These are phyloP conservation scores for Favolaschia claudopus DNA, from an alignment of 768 basidiomycete species.

Conservation along the genomic window DNA sequence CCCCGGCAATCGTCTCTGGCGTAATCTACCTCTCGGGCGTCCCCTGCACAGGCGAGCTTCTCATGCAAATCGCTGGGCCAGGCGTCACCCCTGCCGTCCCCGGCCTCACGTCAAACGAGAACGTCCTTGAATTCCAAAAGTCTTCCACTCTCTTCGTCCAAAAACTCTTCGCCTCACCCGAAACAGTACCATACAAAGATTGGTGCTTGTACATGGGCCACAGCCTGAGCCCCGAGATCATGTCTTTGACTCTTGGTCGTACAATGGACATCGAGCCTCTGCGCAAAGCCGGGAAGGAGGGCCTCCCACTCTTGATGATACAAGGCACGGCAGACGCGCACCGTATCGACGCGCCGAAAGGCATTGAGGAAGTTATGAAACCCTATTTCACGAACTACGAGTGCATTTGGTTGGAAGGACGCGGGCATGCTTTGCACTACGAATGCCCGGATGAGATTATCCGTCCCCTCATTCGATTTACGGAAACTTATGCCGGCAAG, in stretches of 20 bases:
- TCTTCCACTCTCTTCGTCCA: constrained; percentile 36
- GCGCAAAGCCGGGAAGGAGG: constrained; percentile 33
- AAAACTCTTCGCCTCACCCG: constrained; percentile 34
- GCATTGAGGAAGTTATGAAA: constrained; percentile 34
- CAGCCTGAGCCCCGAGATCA: constrained; percentile 29
- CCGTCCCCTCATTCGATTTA: not conserved
- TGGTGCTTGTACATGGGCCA: constrained; percentile 35
- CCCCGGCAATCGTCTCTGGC: constrained; percentile 36
- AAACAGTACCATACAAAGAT: constrained; percentile 32
- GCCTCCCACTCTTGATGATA: constrained; percentile 37
- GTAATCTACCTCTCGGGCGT: constrained; percentile 36
- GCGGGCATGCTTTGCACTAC: constrained; percentile 42
- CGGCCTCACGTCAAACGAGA: constrained; percentile 30
- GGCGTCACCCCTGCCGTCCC: constrained; percentile 27
- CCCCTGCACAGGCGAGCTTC: constrained; percentile 33
- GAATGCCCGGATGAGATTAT: constrained; percentile 39
- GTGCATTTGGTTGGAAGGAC: constrained; percentile 35
- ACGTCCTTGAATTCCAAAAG: constrained; percentile 28
- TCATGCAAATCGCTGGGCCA: constrained; percentile 33
- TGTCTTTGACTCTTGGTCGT: constrained; percentile 31
- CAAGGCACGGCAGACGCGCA: constrained; percentile 36
- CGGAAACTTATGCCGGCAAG: no score
- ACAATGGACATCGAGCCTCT: constrained; percentile 35
- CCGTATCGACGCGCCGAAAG: constrained; percentile 28
- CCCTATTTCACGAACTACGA: constrained; percentile 44